Percentiles rank a stretch among this genome's conserved stretches.
phyloP scores from a whole-genome alignment of 2,329 filamentous ascomycete species.

The Cladosporium sp. region DNA sequence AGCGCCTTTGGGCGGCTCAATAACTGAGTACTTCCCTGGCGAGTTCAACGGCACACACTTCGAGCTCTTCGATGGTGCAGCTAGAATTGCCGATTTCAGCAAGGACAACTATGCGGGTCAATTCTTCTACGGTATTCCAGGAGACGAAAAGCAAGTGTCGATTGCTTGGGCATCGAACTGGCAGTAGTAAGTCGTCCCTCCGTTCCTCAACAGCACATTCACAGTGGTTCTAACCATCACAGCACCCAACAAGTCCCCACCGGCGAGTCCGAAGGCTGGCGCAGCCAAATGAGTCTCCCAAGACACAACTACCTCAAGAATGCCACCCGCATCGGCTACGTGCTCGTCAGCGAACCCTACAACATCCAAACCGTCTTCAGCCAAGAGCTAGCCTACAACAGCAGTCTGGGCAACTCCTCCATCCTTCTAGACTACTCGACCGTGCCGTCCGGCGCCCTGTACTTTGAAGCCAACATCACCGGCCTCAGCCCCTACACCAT shows the following conservation, averaged over 20 bases:
- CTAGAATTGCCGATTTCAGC: constrained; percentile 36
- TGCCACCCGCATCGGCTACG: constrained; percentile 53
- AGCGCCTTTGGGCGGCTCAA: constrained; percentile 58
- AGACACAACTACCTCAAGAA: constrained; percentile 56
- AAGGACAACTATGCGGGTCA: constrained; percentile 60
- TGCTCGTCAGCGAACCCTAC: constrained; percentile 55
- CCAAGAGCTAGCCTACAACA: constrained; percentile 47
- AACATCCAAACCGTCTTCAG: constrained; percentile 53
- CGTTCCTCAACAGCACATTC: background rate
- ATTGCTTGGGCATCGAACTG: constrained; percentile 63
- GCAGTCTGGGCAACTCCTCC: constrained; percentile 51
- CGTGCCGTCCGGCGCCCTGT: constrained; percentile 55
- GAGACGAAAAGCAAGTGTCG: constrained; percentile 46
- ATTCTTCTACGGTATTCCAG: constrained; percentile 54
- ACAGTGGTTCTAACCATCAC: background rate
- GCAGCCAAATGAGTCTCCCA: constrained; percentile 56
- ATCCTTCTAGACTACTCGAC: constrained; percentile 55
- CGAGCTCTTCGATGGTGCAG: constrained; percentile 44
- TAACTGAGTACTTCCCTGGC: constrained; percentile 60
- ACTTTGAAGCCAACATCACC: constrained; percentile 58
- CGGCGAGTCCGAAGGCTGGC: constrained; percentile 55
- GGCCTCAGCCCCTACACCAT: constrained; percentile 38
- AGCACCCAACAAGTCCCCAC: constrained; percentile 53
- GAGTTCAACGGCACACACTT: constrained; percentile 68
- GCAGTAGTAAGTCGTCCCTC: constrained; percentile 48